Evolutionary conservation across 495 filamentous ascomycete genomes (phyloP), one percentile per base, ranked within the genome.

Genomic region (Geoglossum glabrum): DNA sequence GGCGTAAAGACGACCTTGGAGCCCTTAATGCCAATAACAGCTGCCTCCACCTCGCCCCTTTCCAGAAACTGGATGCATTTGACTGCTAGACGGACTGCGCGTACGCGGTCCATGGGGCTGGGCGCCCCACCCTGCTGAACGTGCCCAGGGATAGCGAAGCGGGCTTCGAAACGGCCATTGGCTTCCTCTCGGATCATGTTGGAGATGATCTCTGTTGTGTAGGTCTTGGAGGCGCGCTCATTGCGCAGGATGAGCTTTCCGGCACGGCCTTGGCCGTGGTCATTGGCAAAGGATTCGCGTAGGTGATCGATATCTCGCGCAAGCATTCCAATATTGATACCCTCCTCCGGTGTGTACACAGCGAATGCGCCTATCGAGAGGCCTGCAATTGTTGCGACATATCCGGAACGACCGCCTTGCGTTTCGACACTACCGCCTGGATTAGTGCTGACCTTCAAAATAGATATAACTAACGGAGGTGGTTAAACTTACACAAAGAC

Each of bases 341-440:
- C 92, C 69, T 97, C 87, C 68, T 99, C 93, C 5, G 93, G 93
- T 15, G 90, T 95, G 70, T 99, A 99, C 10, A 97, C 90, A 0
- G 93, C 90, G n/a, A 85, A 75, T 1, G 92, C 92, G 31, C 92
- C 92, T 13, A 97, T 86, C 1, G 83, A 79, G 21, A 97, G 78
- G 27, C 90, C 92, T 45, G 85, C 87, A 46, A 95, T 80, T 0
- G 89, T 93, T 27, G 93, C 90, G 43, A 96, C 80, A 70, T 97
- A 99, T 51, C 93, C 93, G 9, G 86, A 96, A 57, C 84, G 80
- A 5, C 93, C 93, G 58, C 93, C 93, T 71, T 99, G 93, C 8
- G 90, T 95, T 69, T 97, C 93, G 63, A 99, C 86, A 15, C 49
- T 52, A 19, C 17, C 23, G 9, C 1, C 30, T 6, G 17, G 25